Conservation (phyloP, 768 basidiomycete genomes). For the Pulveroboletus sp. region DNA sequence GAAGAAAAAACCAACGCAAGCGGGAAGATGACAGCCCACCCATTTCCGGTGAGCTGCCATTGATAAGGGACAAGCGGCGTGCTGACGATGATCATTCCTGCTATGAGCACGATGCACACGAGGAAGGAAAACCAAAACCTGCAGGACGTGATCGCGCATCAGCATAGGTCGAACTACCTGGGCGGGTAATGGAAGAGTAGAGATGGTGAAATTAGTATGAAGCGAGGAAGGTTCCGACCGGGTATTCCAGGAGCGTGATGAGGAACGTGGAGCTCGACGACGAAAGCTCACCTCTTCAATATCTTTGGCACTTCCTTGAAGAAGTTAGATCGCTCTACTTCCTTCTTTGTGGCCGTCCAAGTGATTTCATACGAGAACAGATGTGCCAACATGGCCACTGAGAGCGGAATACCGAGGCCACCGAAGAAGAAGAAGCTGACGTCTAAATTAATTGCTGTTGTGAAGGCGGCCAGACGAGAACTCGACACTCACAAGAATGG, state of each 20-base stretch:
- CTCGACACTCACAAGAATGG: conserved; percentile 35
- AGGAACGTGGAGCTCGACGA: neutral
- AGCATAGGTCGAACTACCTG: conserved; percentile 11
- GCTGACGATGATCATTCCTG: conserved; percentile 58
- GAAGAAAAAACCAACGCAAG: conserved; percentile 48
- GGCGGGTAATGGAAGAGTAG: neutral
- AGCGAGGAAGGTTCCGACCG: neutral
- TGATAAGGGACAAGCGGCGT: conserved; percentile 52
- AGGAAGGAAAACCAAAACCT: conserved; percentile 39
- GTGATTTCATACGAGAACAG: conserved; percentile 54
- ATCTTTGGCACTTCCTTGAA: conserved; percentile 86
- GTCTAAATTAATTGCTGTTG: conserved; percentile 4
- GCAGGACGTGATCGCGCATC: conserved; percentile 10
- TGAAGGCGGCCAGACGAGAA: neutral
- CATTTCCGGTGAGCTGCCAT: conserved; percentile 56
- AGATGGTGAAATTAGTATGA: neutral
- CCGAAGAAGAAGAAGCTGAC: conserved; percentile 48
- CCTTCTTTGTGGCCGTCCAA: conserved; percentile 67
- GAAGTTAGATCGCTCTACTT: conserved; percentile 85
- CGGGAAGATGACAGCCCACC: conserved; percentile 75
- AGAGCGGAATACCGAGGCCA: conserved; percentile 52
- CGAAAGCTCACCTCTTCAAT: conserved; percentile 39
- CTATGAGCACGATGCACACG: conserved; percentile 45
- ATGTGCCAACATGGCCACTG: conserved; percentile 50
- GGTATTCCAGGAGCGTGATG: neutral